Evolutionary conservation across 345 rosid genomes (phyloP), one percentile per base, ranked within the genome.

Genomic region (thale cress (Arabidopsis thaliana)): DNA sequence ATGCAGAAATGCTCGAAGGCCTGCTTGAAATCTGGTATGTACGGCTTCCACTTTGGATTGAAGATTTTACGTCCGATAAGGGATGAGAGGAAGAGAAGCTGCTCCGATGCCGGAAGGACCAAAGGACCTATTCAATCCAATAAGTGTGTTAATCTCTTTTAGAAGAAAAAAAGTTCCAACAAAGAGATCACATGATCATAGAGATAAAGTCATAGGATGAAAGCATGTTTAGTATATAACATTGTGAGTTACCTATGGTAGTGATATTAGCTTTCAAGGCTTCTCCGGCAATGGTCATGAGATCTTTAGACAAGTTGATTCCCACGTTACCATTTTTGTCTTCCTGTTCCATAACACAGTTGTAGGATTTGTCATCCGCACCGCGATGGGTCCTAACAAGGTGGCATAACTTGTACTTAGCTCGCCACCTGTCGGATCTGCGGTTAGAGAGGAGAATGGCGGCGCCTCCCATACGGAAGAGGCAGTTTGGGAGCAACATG

Each of bases 1-100:
- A 93, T 87, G 77, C 98, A 91, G 65, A 91, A 93, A 78, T 93
- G 98, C 78, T 93, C 98, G 60, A 93, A 89, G 1, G 93, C 98
- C 72, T 83, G 82, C 79, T 87, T 91, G 87, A 93, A 93, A 67
- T 93, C 90, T 0, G 98, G 98, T 48, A 89, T 85, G 61, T 91
- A 89, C 0, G 95, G 89, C 64, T 87, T 89, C 93, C 89, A 85
- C 58, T 85, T 89, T 3, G 84, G 85, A 74, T 83, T 83, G 65
- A 82, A 84, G 71, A 89, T 84, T 79, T 86, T 86, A 28, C 92
- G 87, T 10, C 89, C 91, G 8, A 87, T 83, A 3, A 89, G 86
- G 0, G 87, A 85, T 10, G 72, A 7, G 32, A 89, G 82, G 72
- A 87, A 89, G 36, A 87, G 85, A 45, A 91, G 78, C 28, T 89